phyloP scores from a whole-genome alignment of 768 basidiomycete species.

The Auricularia sp. region DNA sequence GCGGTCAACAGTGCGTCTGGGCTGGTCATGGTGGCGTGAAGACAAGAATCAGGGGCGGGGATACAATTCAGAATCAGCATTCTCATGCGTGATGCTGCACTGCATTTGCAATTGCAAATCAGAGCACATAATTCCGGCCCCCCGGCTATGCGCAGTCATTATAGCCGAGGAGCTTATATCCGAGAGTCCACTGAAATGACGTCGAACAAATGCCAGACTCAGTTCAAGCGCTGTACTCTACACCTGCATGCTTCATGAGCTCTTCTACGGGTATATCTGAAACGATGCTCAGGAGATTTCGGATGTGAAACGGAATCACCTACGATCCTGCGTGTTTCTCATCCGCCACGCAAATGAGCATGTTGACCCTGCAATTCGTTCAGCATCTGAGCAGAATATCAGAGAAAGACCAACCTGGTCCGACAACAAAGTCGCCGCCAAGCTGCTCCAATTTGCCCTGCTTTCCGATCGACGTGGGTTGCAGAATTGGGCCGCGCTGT shows the following conservation, averaged over 20 bases:
- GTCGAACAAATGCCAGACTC: too few species aligned
- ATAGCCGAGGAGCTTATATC: too few species aligned
- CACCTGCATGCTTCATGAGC: conserved; percentile 35
- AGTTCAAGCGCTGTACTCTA: conserved; percentile 7
- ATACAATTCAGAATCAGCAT: too few species aligned
- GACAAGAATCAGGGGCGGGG: too few species aligned
- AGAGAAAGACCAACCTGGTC: not conserved
- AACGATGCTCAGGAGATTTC: not conserved
- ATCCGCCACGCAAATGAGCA: not conserved
- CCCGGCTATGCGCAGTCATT: too few species aligned
- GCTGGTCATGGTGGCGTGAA: too few species aligned
- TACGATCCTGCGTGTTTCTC: not conserved
- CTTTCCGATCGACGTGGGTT: conserved; percentile 12
- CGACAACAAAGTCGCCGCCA: conserved; percentile 29
- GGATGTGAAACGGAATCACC: conserved; percentile 5
- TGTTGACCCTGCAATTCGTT: not conserved
- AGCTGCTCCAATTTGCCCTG: conserved; percentile 20
- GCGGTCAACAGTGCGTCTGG: not conserved
- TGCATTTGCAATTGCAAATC: too few species aligned
- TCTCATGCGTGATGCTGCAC: too few species aligned
- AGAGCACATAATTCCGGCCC: too few species aligned
- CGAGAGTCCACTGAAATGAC: too few species aligned
- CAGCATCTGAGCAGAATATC: not conserved
- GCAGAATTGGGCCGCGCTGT: conserved; percentile 16
- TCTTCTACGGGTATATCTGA: conserved; percentile 41